These are phyloP conservation scores for Orychophragmus violaceus DNA, from an alignment of 345 rosid genomes.

Conservation along the genomic window DNA sequence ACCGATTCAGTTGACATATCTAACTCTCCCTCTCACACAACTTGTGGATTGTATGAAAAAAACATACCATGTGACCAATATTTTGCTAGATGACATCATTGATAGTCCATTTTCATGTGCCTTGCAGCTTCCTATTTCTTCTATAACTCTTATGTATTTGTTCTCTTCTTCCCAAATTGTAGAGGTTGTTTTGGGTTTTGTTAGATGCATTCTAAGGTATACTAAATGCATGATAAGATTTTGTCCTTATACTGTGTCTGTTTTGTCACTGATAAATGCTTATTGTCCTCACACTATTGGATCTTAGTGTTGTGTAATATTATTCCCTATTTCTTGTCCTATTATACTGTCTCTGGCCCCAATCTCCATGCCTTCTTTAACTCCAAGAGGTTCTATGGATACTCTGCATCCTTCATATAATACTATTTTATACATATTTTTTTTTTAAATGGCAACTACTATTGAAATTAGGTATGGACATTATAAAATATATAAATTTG, in stretches of 20 bases:
- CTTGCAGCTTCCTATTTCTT: not conserved
- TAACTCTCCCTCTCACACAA: conserved; percentile 10
- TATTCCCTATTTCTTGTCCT: conserved; percentile 25
- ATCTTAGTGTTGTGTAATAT: conserved; percentile 8
- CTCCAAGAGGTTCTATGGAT: not conserved
- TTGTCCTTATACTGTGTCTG: conserved; percentile 12
- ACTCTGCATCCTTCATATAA: not conserved
- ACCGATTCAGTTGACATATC: not conserved
- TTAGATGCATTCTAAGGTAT: conserved; percentile 16
- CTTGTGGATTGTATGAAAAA: conserved; percentile 11
- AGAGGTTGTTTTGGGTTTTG: conserved; percentile 15
- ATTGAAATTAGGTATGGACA: not conserved
- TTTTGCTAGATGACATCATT: conserved; percentile 8
- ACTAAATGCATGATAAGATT: conserved; percentile 5
- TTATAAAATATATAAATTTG: not conserved
- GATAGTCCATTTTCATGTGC: conserved; percentile 13
- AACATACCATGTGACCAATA: conserved; percentile 27
- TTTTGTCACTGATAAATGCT: conserved; percentile 13
- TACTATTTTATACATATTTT: not conserved
- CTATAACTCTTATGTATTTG: not conserved
- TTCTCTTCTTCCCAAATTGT: conserved; percentile 4
- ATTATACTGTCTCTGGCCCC: conserved; percentile 12
- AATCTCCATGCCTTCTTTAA: conserved; percentile 16
- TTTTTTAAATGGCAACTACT: not conserved
- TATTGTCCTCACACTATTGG: conserved; percentile 23